Base-by-base conservation (phyloP, 176 grass and related monocot genomes). In the Pontederia paniculata region DNA sequence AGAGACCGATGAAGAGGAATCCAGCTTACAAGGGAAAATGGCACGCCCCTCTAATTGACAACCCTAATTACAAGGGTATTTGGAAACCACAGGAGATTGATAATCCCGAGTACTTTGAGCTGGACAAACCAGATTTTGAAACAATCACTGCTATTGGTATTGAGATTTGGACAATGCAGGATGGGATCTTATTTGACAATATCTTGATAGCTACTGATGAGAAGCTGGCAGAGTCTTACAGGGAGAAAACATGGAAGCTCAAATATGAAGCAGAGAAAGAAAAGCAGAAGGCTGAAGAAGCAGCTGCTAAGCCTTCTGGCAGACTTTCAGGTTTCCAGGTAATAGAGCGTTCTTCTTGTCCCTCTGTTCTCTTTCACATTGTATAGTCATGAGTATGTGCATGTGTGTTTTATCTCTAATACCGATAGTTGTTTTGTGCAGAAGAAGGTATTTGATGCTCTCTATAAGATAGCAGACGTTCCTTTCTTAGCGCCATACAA, bases 131-230 rank as follows among this genome's bases (percentile, higher is more conserved):
- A 47, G 83, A 88, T 54, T 98, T 77, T 22, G 87, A 91, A 77
- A 55, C 83, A 10, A 98, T 98, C 72, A 74, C 65, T 12, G 87
- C 93, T 60, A 79, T 91, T 57, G 93, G 93, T 41, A 91, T 98
- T 53, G 93, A 98, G 87, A 98, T 98, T 74, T 98, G 93, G 93
- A 98, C 93, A 2, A 93, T 98, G 93, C 93, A 98, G 60, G 93
- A 98, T 64, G 93, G 93, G 15, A 82, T 98, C 62, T 65, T 98
- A 62, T 98, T 98, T 53, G 87, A 88, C 71, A 91, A 91, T 23
- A 88, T 98, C 67, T 74, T 98, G 60, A 98, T 98, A 45, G 73
- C 80, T 8, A 78, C 83, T 77, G 83, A 91, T 49, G 93, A 91
- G 75, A 88, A 91, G 77, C 73, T 91, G 60, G 78, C 87, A 19